Percentiles rank a stretch among this genome's conserved stretches.
phyloP scores from a whole-genome alignment of 2,329 filamentous ascomycete species.

The Rutstroemia sydowiana region DNA sequence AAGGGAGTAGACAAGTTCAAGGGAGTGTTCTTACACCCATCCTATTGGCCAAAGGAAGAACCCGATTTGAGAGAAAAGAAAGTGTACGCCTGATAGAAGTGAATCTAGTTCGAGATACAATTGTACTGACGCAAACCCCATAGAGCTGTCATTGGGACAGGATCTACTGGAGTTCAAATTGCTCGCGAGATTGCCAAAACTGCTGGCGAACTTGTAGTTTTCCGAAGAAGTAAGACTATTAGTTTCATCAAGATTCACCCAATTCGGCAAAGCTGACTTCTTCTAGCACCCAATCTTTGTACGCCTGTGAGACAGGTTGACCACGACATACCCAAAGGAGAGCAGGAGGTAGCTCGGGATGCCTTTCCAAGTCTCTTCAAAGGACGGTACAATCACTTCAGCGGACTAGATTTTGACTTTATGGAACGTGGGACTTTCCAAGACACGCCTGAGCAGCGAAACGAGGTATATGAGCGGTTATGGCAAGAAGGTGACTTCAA shows the following conservation, averaged over 20 bases:
- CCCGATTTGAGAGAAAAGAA: conserved; percentile 36
- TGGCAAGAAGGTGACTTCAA: conserved; percentile 29
- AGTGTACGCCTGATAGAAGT: background rate
- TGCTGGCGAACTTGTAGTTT: conserved; percentile 37
- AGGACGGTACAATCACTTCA: conserved; percentile 20
- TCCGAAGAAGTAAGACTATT: conserved; percentile 38
- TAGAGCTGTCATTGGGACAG: conserved; percentile 16
- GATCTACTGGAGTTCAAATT: conserved; percentile 21
- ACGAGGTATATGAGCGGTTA: conserved; percentile 31
- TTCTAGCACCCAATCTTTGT: conserved; percentile 37
- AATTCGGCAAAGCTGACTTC: no score
- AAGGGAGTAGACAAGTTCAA: conserved; percentile 23
- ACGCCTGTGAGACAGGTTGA: conserved; percentile 24
- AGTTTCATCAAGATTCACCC: no score
- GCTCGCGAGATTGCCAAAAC: conserved; percentile 26
- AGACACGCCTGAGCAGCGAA: conserved; percentile 29
- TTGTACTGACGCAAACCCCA: no score
- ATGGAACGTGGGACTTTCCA: conserved; percentile 28
- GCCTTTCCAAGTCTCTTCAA: conserved; percentile 30
- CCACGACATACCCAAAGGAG: conserved; percentile 26
- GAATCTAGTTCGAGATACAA: no score
- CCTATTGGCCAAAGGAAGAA: conserved; percentile 25
- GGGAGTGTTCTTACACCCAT: conserved; percentile 23
- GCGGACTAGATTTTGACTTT: conserved; percentile 28
- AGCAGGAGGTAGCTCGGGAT: conserved; percentile 15